phyloP scores from a whole-genome alignment of 2,329 filamentous ascomycete species.

The Aurifilum marmelostoma region DNA sequence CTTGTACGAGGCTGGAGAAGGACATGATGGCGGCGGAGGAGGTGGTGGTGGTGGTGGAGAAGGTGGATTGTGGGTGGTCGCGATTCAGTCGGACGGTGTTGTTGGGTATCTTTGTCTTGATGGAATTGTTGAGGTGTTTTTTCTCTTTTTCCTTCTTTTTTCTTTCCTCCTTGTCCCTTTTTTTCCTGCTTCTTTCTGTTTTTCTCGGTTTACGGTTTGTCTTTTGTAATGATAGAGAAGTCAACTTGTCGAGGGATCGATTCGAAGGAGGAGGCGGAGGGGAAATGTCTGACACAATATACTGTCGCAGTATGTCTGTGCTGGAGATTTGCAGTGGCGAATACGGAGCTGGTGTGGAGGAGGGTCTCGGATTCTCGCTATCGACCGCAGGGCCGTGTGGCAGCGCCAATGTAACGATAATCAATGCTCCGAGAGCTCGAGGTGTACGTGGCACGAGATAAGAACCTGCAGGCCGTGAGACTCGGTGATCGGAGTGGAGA shows the following conservation, averaged over 20 bases:
- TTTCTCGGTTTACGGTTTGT: not conserved
- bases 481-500: not conserved
- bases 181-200: not conserved
- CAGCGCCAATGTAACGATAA: not conserved
- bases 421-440: not conserved
- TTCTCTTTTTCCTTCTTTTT: not conserved
- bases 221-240: not conserved
- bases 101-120: not conserved
- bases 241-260: not conserved
- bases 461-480: not conserved
- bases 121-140: not conserved
- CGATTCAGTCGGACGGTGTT: not conserved
- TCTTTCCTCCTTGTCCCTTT: not conserved
- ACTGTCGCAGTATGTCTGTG: slow-evolving; percentile 7
- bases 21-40: slow-evolving; percentile 53
- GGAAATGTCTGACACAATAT: not conserved
- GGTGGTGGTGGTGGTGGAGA: slow-evolving; percentile 37
- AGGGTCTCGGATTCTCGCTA: slow-evolving; percentile 4
- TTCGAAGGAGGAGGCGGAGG: no score
- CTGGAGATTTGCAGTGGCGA: slow-evolving; percentile 19
- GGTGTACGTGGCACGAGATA: not conserved
- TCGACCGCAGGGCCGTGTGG: not conserved
- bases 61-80: not conserved
- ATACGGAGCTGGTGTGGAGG: slow-evolving; percentile 2
- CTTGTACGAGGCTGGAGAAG: slow-evolving; percentile 69